Conservation (phyloP, 2,329 filamentous ascomycete species). For the Mycosphaerella sp. region DNA sequence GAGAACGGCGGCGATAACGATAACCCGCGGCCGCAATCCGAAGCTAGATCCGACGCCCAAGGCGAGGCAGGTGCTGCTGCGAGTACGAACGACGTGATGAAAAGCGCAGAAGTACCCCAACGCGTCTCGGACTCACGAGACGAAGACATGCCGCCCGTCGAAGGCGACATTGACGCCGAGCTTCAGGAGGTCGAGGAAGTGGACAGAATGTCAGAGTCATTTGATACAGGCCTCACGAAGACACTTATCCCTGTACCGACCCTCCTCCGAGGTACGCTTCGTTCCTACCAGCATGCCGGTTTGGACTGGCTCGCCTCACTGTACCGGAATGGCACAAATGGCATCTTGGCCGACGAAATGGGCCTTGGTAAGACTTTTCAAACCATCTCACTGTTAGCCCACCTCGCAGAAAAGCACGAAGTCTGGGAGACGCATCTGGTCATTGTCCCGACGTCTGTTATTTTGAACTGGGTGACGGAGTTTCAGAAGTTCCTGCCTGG, state of each 20-base stretch:
- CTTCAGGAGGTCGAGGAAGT: constrained; percentile 23
- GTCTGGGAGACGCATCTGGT: constrained; percentile 96
- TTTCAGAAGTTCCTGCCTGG: constrained; percentile 99
- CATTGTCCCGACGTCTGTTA: constrained; percentile 94
- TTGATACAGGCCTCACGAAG: constrained; percentile 23
- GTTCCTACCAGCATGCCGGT: constrained; percentile 96
- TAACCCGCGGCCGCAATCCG: constrained; percentile 18
- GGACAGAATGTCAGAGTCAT: constrained; percentile 21
- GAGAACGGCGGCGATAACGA: constrained; percentile 25
- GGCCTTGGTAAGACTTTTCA: constrained; percentile 97
- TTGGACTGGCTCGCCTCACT: constrained; percentile 93
- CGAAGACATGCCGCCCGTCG: background rate
- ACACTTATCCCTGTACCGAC: constrained; percentile 51
- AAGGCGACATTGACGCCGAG: constrained; percentile 2
- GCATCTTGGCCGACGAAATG: constrained; percentile 97
- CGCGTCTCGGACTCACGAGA: background rate
- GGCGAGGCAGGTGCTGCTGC: constrained; percentile 13
- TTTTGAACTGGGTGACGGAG: constrained; percentile 99
- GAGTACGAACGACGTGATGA: background rate
- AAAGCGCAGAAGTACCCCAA: background rate
- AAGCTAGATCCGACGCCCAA: constrained; percentile 17
- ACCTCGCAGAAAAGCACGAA: constrained; percentile 81
- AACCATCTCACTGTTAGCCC: constrained; percentile 87
- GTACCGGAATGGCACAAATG: constrained; percentile 88
- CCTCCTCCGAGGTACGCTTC: constrained; percentile 73